Evolutionary conservation across 495 filamentous ascomycete species (phyloP), one percentile per base, ranked within the genome.

Genomic region (Apodospora peruviana): DNA sequence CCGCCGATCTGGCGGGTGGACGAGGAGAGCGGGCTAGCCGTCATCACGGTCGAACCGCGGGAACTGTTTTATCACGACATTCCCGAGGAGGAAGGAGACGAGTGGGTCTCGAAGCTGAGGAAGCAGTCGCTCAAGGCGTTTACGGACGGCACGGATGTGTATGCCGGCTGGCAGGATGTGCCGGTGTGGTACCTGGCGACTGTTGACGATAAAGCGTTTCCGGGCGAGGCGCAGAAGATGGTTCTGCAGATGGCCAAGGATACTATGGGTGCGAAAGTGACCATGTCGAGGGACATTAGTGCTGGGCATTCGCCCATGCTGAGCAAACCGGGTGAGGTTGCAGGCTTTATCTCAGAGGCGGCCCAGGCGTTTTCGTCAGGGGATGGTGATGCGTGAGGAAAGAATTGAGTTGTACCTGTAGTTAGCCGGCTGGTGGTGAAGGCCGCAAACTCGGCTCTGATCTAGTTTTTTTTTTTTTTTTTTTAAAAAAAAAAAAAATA

Each of bases 41-140:
- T 50, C 2, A 23, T 68, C 10, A n/a, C 49, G 19, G 50, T 41
- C 2, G 48, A 53, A 7, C 44, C 61, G 14, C 32, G 55, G 18
- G 56, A 61, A 24, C 5, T 64, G 4, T 70, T 68, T 52, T 68
- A 64, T 36, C 61, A 68, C 38, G 65, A 70, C 48, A 47, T 70
- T 20, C 53, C 58, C 4, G 49, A 44, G 3, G 59, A 53, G 34
- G 67, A 70, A 50, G 59, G 59, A 2, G 46, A 59, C 14, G 51
- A 49, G 39, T 70, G 65, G 65, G 59, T 59, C 19, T 10, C 42
- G 0, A 50, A 56, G 46, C 51, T 70, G 18, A 27, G 24, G 10
- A 38, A 56, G n/a, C 63, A 68, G 41, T 48, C 51, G 11, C 37
- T 60, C 27, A 60, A 46, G 22, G 10, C 57, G 20, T 23, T 68